phyloP scores from a whole-genome alignment of 2,329 filamentous ascomycete species.

The Cadophora luteo-olivacea region DNA sequence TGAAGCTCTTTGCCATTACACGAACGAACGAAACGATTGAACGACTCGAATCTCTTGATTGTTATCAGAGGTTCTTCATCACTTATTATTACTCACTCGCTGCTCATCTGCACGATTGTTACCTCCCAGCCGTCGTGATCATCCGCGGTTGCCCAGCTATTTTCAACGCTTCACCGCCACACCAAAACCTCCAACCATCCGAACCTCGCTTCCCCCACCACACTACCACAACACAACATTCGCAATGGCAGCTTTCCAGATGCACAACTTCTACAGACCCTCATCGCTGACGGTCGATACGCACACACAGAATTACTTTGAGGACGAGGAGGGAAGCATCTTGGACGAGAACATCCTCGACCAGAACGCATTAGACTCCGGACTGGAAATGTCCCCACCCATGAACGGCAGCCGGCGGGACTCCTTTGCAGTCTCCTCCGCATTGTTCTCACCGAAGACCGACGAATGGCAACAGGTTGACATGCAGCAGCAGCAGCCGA shows the following conservation, averaged over 20 bases:
- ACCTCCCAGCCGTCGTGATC: constrained; percentile 23
- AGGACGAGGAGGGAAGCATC: constrained; percentile 65
- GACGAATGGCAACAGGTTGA: constrained; percentile 70
- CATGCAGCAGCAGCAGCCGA: constrained; percentile 49
- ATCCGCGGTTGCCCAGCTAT: constrained; percentile 30
- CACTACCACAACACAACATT: constrained; percentile 26
- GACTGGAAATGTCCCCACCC: constrained; percentile 67
- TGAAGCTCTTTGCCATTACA: constrained; percentile 8
- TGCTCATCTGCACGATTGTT: constrained; percentile 17
- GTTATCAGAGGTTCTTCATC: constrained; percentile 19
- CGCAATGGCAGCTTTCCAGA: constrained; percentile 43
- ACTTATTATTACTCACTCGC: constrained; percentile 11
- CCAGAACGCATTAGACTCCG: constrained; percentile 64
- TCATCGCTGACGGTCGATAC: constrained; percentile 44
- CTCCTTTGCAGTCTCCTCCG: constrained; percentile 64
- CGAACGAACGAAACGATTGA: constrained; percentile 10
- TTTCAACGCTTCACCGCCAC: constrained; percentile 41
- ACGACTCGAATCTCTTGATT: constrained; percentile 17
- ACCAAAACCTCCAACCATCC: constrained; percentile 27
- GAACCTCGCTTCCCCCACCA: constrained; percentile 34
- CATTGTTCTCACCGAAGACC: constrained; percentile 69
- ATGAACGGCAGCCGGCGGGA: constrained; percentile 69
- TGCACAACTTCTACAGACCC: constrained; percentile 44
- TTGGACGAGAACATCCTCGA: constrained; percentile 68
- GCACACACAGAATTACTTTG: constrained; percentile 58